These are phyloP conservation scores for Spinellus fusiger DNA, from an alignment of 192 early-diverging fungal genomes.

Conservation along the genomic window DNA sequence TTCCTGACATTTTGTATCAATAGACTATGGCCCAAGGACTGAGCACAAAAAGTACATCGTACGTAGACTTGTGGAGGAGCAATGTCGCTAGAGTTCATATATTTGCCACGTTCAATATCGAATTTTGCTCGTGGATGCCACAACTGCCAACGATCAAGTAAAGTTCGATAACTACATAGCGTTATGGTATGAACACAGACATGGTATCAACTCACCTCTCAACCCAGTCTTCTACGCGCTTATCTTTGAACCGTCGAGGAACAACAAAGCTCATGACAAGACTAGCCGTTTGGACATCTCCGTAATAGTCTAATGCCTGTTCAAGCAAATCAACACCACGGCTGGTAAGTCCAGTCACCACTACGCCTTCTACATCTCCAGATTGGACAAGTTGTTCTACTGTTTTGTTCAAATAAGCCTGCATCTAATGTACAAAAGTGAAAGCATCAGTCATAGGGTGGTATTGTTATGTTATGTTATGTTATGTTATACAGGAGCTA, in stretches of 20 bases:
- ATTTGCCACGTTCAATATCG: constrained; percentile 80
- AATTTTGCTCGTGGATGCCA: constrained; percentile 82
- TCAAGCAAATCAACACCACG: constrained; percentile 69
- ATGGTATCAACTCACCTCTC: constrained; percentile 40
- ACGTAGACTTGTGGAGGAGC: constrained; percentile 76
- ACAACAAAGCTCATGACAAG: constrained; percentile 60
- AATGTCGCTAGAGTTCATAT: constrained; percentile 48
- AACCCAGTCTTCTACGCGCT: constrained; percentile 64
- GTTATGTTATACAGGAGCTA: neutral
- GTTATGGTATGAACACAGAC: too few relatives aligned
- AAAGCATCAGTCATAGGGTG: constrained; percentile 1
- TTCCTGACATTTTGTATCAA: constrained; percentile 40
- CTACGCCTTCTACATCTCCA: constrained; percentile 78
- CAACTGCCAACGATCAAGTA: constrained; percentile 86
- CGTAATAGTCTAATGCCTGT: constrained; percentile 74
- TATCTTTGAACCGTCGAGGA: constrained; percentile 52
- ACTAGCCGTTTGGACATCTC: constrained; percentile 87
- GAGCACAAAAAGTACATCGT: constrained; percentile 84
- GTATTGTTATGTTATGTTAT: neutral
- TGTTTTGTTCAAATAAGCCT: constrained; percentile 50
- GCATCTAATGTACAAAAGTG: constrained; percentile 40
- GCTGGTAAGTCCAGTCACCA: constrained; percentile 74
- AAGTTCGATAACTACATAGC: constrained; percentile 62
- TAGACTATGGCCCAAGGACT: constrained; percentile 51
- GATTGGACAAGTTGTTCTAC: constrained; percentile 44